Evolutionary conservation across 768 basidiomycete species (phyloP).

Genomic region (Hemileccinum impolitum): DNA sequence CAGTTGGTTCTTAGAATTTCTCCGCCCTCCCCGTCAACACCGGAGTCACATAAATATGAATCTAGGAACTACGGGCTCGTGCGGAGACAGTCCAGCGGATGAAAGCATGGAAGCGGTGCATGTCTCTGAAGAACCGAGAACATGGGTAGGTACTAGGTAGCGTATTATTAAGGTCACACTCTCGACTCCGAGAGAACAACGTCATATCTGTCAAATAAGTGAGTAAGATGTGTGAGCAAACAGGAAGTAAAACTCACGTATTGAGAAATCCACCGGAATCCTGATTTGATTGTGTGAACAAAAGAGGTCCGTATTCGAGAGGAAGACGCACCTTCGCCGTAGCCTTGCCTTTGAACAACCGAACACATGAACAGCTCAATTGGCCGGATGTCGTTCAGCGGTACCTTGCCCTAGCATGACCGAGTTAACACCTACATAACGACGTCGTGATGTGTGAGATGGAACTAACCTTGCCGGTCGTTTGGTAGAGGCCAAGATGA

Average conservation of each 20-base stretch:
- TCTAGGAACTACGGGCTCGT: conserved; percentile 21
- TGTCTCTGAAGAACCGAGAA: conserved; percentile 12
- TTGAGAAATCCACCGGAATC: conserved; percentile 97
- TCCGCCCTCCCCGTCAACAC: background rate
- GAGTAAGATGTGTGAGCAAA: conserved; percentile 1
- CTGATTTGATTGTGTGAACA: conserved; percentile 32
- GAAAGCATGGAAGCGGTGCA: conserved; percentile 15
- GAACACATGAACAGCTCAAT: conserved; percentile 99
- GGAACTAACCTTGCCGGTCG: conserved; percentile 89
- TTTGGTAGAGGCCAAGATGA: conserved; percentile 93
- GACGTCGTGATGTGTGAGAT: background rate
- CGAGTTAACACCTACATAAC: conserved; percentile 4
- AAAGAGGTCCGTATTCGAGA: background rate
- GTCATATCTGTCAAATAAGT: conserved; percentile 25
- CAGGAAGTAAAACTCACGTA: conserved; percentile 56
- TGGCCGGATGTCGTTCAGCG: conserved; percentile 92
- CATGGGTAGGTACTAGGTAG: conserved; percentile 24
- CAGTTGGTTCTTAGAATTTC: background rate
- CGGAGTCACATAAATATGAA: conserved; percentile 13
- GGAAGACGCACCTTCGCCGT: conserved; percentile 76
- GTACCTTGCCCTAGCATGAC: conserved; percentile 81
- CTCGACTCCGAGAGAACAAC: conserved; percentile 1
- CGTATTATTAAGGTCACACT: conserved; percentile 15
- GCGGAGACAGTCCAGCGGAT: conserved; percentile 6
- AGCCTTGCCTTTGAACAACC: conserved; percentile 97